These are phyloP conservation scores for Arthromyces matolae DNA, from an alignment of 768 basidiomycete genomes.

Conservation along the genomic window DNA sequence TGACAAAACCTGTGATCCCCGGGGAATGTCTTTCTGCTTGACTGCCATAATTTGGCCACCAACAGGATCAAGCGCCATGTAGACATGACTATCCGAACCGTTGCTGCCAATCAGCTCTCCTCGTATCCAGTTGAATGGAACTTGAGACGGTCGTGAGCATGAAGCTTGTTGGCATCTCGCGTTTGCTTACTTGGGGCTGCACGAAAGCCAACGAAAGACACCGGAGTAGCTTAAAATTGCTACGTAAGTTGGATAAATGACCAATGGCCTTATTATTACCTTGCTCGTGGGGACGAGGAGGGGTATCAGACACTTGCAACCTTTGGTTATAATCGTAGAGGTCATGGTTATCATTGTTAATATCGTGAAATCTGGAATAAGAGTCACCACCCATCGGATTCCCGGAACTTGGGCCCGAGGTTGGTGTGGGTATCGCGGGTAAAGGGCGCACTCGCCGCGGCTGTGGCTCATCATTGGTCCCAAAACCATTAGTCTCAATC, in stretches of 20 bases:
- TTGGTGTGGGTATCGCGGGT: conserved; percentile 20
- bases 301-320: not conserved
- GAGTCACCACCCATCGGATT: conserved; percentile 2
- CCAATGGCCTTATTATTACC: not conserved
- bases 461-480: conserved; percentile 9
- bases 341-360: conserved; percentile 15
- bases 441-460: conserved; percentile 18
- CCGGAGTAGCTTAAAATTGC: not conserved
- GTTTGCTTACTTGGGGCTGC: conserved; percentile 11
- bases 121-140: conserved; percentile 95
- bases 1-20: conserved; percentile 41
- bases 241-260: not conserved
- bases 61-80: conserved; percentile 89
- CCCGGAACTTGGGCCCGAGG: conserved; percentile 5
- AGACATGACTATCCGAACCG: conserved; percentile 93
- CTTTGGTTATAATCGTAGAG: conserved; percentile 8
- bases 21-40: conserved; percentile 94
- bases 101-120: conserved; percentile 96
- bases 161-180: conserved; percentile 3
- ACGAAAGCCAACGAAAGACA: not conserved
- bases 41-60: conserved; percentile 98
- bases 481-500: conserved; percentile 1
- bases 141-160: conserved; percentile 32
- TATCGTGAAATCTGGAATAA: conserved; percentile 6
- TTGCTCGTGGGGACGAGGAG: not conserved